These are phyloP conservation scores for Boletellus deceptivus DNA, from an alignment of 1,284 basidiomycete species.

Conservation along the genomic window DNA sequence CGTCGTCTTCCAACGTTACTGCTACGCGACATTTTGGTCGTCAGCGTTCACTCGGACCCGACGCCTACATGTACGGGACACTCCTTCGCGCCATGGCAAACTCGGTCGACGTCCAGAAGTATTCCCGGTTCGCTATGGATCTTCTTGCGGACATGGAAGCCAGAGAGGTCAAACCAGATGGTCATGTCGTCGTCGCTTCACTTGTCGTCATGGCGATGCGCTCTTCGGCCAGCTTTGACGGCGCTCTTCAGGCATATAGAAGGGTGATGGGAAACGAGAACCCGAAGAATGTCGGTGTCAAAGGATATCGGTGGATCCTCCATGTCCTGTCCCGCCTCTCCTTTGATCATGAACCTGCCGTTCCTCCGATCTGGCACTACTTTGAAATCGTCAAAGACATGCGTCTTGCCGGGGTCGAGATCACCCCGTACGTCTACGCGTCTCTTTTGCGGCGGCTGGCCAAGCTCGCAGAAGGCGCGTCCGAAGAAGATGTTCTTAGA, in stretches of 20 bases:
- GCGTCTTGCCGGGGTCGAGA: constrained; percentile 60
- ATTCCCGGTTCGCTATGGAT: constrained; percentile 45
- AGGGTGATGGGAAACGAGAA: constrained; percentile 36
- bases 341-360: constrained; percentile 39
- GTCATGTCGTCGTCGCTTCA: constrained; percentile 45
- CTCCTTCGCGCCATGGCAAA: constrained; percentile 55
- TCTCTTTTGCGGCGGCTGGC: constrained; percentile 63
- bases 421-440: constrained; percentile 67
- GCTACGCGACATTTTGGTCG: constrained; percentile 18
- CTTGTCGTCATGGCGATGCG: constrained; percentile 63
- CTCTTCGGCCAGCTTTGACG: constrained; percentile 46
- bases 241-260: constrained; percentile 64
- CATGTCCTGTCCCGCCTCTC: constrained; percentile 59
- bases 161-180: constrained; percentile 37
- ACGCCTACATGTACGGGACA: constrained; percentile 51
- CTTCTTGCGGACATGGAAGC: constrained; percentile 58
- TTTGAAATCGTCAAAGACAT: constrained; percentile 85
- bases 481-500: constrained; percentile 28
- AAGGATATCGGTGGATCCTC: constrained; percentile 61
- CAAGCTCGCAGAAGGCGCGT: constrained; percentile 38
- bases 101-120: constrained; percentile 43
- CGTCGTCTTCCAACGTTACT: constrained; percentile 9
- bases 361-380: constrained; percentile 63
- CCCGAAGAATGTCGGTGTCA: constrained; percentile 47
- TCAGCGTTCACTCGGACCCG: constrained; percentile 40